phyloP scores from a whole-genome alignment of 768 basidiomycete genomes.

The Exidia glandulosa region DNA sequence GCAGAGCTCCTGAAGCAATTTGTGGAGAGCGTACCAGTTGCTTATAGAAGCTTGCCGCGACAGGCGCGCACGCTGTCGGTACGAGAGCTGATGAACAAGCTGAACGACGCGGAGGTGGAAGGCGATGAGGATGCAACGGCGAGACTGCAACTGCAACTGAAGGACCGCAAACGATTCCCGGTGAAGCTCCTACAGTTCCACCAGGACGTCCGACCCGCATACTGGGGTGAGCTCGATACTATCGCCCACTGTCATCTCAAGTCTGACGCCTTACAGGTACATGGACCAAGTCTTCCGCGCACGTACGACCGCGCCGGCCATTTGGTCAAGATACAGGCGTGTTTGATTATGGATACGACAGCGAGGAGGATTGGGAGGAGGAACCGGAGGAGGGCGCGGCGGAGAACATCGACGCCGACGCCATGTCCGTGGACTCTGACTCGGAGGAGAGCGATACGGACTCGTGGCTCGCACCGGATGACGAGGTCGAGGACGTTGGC shows the following conservation, averaged over 20 bases:
- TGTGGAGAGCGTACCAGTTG: slow-evolving; percentile 4
- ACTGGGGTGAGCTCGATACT: slow-evolving; percentile 45
- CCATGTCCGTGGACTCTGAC: not conserved
- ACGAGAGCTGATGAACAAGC: slow-evolving; percentile 40
- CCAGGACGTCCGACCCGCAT: slow-evolving; percentile 82
- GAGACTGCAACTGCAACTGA: slow-evolving; percentile 46
- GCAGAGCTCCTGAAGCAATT: slow-evolving; percentile 8
- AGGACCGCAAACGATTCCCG: slow-evolving; percentile 49
- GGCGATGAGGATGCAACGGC: slow-evolving; percentile 64
- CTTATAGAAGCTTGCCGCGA: not conserved
- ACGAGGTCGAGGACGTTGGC: not conserved
- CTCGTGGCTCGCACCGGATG: not conserved
- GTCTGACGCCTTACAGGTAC: slow-evolving; percentile 33
- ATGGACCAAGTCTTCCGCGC: slow-evolving; percentile 72
- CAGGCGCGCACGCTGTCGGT: slow-evolving; percentile 12
- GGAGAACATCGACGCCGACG: slow-evolving; percentile 42
- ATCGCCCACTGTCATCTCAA: not conserved
- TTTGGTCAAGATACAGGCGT: slow-evolving; percentile 65
- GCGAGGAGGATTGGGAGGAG: slow-evolving; percentile 93
- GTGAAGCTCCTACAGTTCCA: slow-evolving; percentile 77
- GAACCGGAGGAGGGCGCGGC: slow-evolving; percentile 59
- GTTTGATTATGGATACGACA: slow-evolving; percentile 87
- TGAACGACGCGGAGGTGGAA: slow-evolving; percentile 68
- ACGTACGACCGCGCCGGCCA: slow-evolving; percentile 75
- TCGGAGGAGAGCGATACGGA: not conserved